These are phyloP conservation scores for Chenopodium album DNA, from an alignment of 148 eudicot genomes.

Conservation along the genomic window DNA sequence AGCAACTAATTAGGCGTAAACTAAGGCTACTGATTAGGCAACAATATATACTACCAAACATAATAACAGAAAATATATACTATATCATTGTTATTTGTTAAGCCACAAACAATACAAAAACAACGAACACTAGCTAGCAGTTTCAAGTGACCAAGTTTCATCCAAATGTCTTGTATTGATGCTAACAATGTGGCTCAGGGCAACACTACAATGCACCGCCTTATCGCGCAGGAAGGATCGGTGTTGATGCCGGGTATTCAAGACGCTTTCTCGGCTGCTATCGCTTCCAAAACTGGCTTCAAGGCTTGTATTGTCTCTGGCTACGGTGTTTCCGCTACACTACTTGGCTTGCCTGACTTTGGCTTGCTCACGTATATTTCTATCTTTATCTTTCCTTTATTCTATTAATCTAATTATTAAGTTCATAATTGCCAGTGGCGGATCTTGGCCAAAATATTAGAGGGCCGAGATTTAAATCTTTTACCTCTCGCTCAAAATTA, in stretches of 20 bases:
- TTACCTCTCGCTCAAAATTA: too few species aligned
- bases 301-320: conserved; percentile 22
- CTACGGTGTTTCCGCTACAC: conserved; percentile 20
- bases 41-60: too few species aligned
- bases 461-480: too few species aligned
- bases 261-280: conserved; percentile 14
- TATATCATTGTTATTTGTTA: not conserved
- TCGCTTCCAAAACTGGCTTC: conserved; percentile 17
- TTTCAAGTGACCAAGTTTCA: not conserved
- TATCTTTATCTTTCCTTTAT: not conserved
- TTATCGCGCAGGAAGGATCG: conserved; percentile 23
- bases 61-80: not conserved
- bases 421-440: too few species aligned
- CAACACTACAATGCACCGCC: conserved; percentile 17
- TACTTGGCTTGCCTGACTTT: conserved; percentile 25
- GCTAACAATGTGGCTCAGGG: not conserved
- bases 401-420: too few species aligned
- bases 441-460: too few species aligned
- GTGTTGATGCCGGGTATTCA: conserved; percentile 19
- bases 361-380: conserved; percentile 22
- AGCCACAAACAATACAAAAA: not conserved
- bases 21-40: too few species aligned
- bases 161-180: not conserved
- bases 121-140: too few species aligned
- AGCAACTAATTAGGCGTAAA: too few species aligned